phyloP scores from a whole-genome alignment of 441 rosid species.

The Bocquillonia castaneifolia region DNA sequence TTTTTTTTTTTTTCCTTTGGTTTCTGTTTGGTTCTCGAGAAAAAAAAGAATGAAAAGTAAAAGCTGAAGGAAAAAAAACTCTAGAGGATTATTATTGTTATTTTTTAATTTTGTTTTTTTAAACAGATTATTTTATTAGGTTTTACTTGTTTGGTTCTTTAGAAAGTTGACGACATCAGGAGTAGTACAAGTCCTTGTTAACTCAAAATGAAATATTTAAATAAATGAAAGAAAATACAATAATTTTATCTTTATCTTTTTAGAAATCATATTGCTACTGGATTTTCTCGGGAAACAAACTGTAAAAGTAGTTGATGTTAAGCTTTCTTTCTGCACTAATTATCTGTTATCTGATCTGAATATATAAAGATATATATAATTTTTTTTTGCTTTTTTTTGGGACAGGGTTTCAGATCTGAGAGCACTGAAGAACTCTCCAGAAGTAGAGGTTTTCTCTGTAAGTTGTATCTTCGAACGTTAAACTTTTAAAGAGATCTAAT shows the following conservation, averaged over 20 bases:
- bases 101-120: too few relatives aligned
- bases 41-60: too few relatives aligned
- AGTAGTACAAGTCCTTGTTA: too few relatives aligned
- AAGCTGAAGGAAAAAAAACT: not conserved
- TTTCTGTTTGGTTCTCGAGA: slow-evolving; percentile 18
- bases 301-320: not conserved
- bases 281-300: slow-evolving; percentile 27
- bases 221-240: too few relatives aligned
- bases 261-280: too few relatives aligned
- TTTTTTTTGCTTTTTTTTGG: not conserved
- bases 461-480: slow-evolving; percentile 18
- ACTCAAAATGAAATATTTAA: too few relatives aligned
- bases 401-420: slow-evolving; percentile 50
- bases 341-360: not conserved
- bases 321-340: slow-evolving; percentile 20
- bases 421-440: slow-evolving; percentile 24
- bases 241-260: not conserved
- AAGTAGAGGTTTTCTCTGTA: slow-evolving; percentile 15
- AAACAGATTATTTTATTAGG: too few relatives aligned
- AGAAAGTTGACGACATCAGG: slow-evolving; percentile 11
- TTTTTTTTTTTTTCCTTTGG: not conserved
- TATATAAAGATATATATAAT: too few relatives aligned
- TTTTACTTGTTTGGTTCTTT: slow-evolving; percentile 16
- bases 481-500: slow-evolving; percentile 5
- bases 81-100: not conserved